A percentile compares a stretch with the other conserved stretches of the same genome.
phyloP scores from a whole-genome alignment of 2,329 filamentous ascomycete species.

The Alternaria alternata region DNA sequence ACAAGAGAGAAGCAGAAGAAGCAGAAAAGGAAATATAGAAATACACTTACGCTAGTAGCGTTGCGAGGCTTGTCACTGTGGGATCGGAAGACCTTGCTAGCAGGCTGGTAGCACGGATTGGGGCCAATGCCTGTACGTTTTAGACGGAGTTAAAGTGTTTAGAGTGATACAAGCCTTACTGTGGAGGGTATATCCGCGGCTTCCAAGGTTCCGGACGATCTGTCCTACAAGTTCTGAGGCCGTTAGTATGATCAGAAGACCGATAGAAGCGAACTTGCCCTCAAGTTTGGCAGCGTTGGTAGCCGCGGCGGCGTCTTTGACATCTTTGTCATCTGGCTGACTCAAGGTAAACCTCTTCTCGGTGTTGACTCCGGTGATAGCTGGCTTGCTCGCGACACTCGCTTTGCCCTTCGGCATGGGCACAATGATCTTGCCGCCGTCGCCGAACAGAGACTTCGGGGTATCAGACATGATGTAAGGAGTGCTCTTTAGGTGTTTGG shows the following conservation, averaged over 20 bases:
- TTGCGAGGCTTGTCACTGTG: background rate
- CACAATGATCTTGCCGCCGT: background rate
- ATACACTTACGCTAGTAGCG: background rate
- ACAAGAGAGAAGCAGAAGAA: background rate
- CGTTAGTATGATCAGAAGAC: background rate
- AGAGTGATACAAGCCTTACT: background rate
- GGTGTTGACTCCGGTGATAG: background rate
- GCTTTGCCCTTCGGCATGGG: background rate
- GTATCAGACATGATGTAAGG: background rate
- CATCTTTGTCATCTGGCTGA: background rate
- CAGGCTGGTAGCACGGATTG: background rate
- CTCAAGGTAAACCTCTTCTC: background rate
- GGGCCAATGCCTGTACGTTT: background rate
- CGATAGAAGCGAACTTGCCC: background rate
- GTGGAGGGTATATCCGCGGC: background rate
- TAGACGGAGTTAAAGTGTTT: background rate
- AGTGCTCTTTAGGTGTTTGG: background rate
- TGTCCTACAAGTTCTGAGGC: background rate
- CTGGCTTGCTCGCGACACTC: background rate
- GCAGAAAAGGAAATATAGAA: background rate
- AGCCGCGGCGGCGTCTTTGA: background rate
- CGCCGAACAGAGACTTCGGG: background rate
- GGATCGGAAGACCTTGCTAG: background rate
- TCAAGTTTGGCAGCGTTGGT: background rate
- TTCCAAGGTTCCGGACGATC: background rate